phyloP scores from a whole-genome alignment of 2,329 filamentous ascomycete species.

The Akanthomyces lecanii region DNA sequence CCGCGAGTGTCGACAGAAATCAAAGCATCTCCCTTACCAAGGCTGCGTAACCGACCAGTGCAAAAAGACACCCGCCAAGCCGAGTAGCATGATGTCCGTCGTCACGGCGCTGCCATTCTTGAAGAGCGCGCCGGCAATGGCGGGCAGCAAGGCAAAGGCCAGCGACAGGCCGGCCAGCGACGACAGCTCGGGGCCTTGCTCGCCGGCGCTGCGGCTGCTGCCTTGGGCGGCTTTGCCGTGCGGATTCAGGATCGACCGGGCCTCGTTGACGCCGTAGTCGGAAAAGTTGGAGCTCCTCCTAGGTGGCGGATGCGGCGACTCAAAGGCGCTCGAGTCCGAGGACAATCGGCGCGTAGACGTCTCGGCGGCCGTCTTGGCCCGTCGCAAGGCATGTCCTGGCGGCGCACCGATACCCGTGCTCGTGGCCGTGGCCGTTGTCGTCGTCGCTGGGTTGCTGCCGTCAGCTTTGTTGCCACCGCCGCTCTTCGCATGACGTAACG shows the following conservation, averaged over 20 bases:
- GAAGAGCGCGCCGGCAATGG: conserved; percentile 79
- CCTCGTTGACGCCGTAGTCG: conserved; percentile 67
- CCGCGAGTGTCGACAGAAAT: no score
- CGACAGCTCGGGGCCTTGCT: conserved; percentile 48
- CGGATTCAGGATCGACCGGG: conserved; percentile 63
- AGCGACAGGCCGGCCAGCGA: conserved; percentile 78
- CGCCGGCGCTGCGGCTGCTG: conserved; percentile 17
- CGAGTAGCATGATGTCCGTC: conserved; percentile 79
- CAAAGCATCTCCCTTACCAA: conserved; percentile 56
- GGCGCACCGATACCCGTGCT: conserved; percentile 18
- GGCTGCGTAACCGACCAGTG: conserved; percentile 90
- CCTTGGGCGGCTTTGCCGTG: conserved; percentile 20
- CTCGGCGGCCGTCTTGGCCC: conserved; percentile 39
- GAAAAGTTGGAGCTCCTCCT: conserved; percentile 76
- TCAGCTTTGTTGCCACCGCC: conserved; percentile 8
- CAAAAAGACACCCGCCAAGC: conserved; percentile 76
- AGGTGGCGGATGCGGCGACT: conserved; percentile 32
- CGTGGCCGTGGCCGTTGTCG: not conserved
- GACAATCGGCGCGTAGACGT: conserved; percentile 21
- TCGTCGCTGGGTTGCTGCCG: not conserved
- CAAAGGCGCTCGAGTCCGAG: conserved; percentile 26
- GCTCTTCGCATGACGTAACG: conserved; percentile 13
- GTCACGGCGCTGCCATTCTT: conserved; percentile 77
- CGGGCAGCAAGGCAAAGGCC: conserved; percentile 78
- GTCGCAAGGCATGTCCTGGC: conserved; percentile 37